Evolutionary conservation across 139 green algal species (phyloP), one percentile per base, ranked within the genome.

Genomic region (Micromonas pusilla): DNA sequence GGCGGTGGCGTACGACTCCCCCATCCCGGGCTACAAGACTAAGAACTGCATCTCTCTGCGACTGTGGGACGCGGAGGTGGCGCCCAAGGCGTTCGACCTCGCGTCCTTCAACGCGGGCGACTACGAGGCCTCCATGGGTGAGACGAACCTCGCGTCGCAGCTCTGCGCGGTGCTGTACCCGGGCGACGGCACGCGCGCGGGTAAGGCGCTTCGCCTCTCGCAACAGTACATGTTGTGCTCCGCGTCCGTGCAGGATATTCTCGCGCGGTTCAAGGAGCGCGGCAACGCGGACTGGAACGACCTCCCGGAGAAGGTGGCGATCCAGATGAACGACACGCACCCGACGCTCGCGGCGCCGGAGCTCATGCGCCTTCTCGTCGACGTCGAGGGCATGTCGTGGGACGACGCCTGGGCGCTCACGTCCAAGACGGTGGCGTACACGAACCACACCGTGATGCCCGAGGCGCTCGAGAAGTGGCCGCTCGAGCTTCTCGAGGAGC

Each of bases 311-410:
- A 85, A 87, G 76, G 76, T 75, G 0, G 81, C 79, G 45, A 92
- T 99, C 84, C 95, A 99, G 91, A 89, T 98, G 86, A 98, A 99
- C 83, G 95, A 99, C 88, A 98, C 95, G 0, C 95, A 98, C 84
- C 95, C 95, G 75, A 97, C 95, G 70, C 94, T 97, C 67, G 95
- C 90, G 2, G 90, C 96, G 38, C 87, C 95, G n/a, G 95, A 99
- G 89, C 86, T 98, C 33, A 96, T 98, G 88, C 88, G 94, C 32
- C 81, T 99, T 65, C 87, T 99, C 66, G 91, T 98, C 19, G 95
- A 99, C 79, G 83, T 92, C 70, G 87, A 99, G 83, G 90, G 89
- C 32, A 87, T 99, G 66, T 60, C 81, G 38, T 99, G 88, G 86
- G 89, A 96, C 62, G 36, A 86, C 0, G 95, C 92, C 21, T 97